Conservation (phyloP, 73 alveolate species). For the Tetrahymena malaccensis region DNA sequence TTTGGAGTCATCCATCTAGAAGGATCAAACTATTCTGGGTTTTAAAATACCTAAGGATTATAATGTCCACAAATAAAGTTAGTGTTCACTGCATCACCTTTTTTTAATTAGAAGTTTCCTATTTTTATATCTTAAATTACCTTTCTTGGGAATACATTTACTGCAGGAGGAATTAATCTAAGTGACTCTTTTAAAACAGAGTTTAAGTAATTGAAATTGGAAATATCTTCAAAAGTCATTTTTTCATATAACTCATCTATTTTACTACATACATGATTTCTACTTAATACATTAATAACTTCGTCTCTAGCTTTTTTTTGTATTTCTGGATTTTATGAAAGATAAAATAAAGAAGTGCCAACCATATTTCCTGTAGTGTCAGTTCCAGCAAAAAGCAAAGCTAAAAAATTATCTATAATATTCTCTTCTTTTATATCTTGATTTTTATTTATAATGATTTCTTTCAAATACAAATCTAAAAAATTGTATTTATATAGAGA, state of each 20-base stretch:
- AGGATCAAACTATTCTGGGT: constrained; percentile 18
- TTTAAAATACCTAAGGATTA: neutral
- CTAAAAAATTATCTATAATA: neutral
- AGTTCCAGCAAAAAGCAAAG: neutral
- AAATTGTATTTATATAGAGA: neutral
- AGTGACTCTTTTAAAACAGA: neutral
- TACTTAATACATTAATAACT: neutral
- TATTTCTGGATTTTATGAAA: neutral
- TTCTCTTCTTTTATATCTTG: neutral
- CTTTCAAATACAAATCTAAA: neutral
- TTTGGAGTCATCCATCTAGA: constrained; percentile 3
- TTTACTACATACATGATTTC: too few species aligned
- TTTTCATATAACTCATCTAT: neutral
- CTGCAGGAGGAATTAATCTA: neutral
- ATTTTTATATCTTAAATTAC: neutral
- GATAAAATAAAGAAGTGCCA: neutral
- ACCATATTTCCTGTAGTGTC: neutral
- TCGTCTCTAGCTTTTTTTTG: neutral
- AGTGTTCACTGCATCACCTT: neutral
- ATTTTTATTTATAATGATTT: too few species aligned
- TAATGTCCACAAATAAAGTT: neutral
- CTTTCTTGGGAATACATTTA: neutral
- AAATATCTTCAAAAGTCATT: neutral
- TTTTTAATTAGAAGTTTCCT: neutral
- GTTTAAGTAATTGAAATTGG: neutral